Evolutionary conservation across 1,139 yeast species (phyloP).

Genomic region (Hansenula sp.): DNA sequence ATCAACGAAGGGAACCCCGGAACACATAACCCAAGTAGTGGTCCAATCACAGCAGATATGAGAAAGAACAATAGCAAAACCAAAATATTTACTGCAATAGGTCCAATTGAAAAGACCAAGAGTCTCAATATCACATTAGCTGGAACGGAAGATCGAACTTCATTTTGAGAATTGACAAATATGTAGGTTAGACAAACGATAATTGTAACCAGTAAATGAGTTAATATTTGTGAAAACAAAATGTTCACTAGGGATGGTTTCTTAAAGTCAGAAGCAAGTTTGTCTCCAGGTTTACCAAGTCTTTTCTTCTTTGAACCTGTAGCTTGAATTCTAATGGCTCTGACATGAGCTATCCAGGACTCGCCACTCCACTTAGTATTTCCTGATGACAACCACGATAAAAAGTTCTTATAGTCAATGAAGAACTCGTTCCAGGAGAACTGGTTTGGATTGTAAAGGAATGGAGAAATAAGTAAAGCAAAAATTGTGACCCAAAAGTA

Average conservation of each 20-base stretch:
- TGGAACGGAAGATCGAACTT: constrained; percentile 42
- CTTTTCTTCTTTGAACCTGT: constrained; percentile 69
- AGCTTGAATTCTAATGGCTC: constrained; percentile 64
- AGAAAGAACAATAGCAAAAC: constrained; percentile 37
- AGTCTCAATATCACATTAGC: constrained; percentile 54
- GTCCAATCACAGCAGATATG: constrained; percentile 43
- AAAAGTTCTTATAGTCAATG: constrained; percentile 66
- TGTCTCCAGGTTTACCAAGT: constrained; percentile 59
- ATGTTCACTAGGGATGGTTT: constrained; percentile 68
- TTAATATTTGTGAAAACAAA: constrained; percentile 55
- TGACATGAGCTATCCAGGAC: constrained; percentile 69
- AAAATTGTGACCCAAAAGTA: constrained; percentile 74
- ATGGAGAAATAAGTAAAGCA: constrained; percentile 65
- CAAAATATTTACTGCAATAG: constrained; percentile 41
- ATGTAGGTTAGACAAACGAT: constrained; percentile 60
- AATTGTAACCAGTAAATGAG: constrained; percentile 53
- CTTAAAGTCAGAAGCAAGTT: constrained; percentile 64
- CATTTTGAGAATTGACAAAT: constrained; percentile 69
- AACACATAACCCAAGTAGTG: constrained; percentile 35
- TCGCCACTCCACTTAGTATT: constrained; percentile 58
- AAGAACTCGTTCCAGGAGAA: constrained; percentile 74
- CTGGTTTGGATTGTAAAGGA: constrained; percentile 71
- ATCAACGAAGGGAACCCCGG: constrained; percentile 39
- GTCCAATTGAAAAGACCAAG: constrained; percentile 39
- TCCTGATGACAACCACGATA: constrained; percentile 72